Evolutionary conservation across 768 basidiomycete genomes (phyloP).

Genomic region (Tephrocybe sp.): DNA sequence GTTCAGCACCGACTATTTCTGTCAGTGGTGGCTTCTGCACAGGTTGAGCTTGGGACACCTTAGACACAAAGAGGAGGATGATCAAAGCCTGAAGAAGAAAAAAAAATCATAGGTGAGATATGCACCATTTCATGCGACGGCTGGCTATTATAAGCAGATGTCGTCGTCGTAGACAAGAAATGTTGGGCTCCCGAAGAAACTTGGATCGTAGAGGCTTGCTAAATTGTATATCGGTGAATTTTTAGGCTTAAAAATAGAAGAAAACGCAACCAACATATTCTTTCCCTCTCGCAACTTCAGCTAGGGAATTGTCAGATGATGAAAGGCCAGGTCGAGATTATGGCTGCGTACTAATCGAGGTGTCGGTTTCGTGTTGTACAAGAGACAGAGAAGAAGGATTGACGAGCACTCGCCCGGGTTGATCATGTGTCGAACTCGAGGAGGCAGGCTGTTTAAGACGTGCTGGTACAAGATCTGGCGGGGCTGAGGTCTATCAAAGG

Average conservation of each 20-base stretch:
- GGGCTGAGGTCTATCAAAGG: background rate
- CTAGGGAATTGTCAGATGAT: background rate
- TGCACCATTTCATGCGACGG: too few species aligned
- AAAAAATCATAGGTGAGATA: too few species aligned
- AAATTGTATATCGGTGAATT: too few species aligned
- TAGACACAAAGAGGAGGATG: too few species aligned
- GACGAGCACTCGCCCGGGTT: conserved; percentile 2
- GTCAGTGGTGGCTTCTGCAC: background rate
- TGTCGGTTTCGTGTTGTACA: conserved; percentile 21
- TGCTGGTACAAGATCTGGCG: background rate
- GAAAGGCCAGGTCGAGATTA: conserved; percentile 10
- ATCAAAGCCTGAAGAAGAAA: too few species aligned
- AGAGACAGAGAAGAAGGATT: conserved; percentile 11
- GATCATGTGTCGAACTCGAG: conserved; percentile 9
- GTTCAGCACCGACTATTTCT: background rate
- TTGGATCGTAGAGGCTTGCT: too few species aligned
- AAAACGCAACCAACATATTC: background rate
- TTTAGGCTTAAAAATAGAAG: background rate
- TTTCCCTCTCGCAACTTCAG: background rate
- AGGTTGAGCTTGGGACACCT: too few species aligned
- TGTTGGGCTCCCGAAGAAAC: too few species aligned
- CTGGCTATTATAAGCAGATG: too few species aligned
- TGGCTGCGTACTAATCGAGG: conserved; percentile 9
- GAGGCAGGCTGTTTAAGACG: conserved; percentile 5
- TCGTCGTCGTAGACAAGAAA: too few species aligned